Evolutionary conservation across 2,329 filamentous ascomycete species (phyloP), one percentile per base, ranked within the genome.

Genomic region (Botrytis paeoniae): DNA sequence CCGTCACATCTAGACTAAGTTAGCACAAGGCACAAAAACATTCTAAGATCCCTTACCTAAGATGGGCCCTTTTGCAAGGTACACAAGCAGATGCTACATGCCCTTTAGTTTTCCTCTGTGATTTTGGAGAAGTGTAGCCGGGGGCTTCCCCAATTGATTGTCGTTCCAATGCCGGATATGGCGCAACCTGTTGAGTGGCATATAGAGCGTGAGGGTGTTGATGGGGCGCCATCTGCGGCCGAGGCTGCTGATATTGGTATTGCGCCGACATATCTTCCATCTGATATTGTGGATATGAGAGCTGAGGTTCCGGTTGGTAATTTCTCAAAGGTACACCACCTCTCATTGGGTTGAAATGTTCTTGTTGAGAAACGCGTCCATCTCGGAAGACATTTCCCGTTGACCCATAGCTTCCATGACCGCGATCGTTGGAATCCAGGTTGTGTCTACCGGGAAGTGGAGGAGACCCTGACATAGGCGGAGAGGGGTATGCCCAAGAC

Each of bases 1-100:
- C 89, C 87, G 80, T 91, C 89, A 81, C 89, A 91, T 82, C 89
- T 90, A 76, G 68, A 75, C 75, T 43, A 72, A 62, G 80, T 85
- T 80, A 85, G 82, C 74, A 66, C 72, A 41, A 64, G 35, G 51
- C 71, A 48, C 54, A 60, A 32, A 59, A 68, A 74, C 54, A 73
- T 71, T 51, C 35, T 71, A 51, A 69, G 60, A 61, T 39, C 43
- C 75, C 76, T 76, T 75, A 90, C 88, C 89, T 86, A 76, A 96
- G 86, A 87, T 96, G 93, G 54, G 93, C 93, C 81, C 89, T 90
- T 81, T 95, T 95, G 84, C 93, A 96, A 74, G 94, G 93, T 77
- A 95, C 91, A 81, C 93, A 96, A 39, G 93, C 93, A 51, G 92
- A 95, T 69, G 92, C 92, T 70, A 95, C 93, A 83, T 96, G 93